phyloP scores from a whole-genome alignment of 768 basidiomycete species.

The Clitopilus passeckerianus region DNA sequence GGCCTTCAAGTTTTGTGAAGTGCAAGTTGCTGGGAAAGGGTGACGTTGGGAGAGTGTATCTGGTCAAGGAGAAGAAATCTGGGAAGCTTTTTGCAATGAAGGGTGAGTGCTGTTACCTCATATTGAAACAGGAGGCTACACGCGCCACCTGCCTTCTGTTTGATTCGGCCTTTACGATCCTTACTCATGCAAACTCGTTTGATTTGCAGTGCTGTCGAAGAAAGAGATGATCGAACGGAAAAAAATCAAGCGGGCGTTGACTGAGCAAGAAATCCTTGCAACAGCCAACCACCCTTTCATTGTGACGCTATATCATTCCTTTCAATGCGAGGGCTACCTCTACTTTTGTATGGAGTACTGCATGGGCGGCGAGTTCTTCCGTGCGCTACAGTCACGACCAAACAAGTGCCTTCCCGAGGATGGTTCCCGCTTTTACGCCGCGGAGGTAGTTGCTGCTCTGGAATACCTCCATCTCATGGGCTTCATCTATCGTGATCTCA shows the following conservation, averaged over 20 bases:
- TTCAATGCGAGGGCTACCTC: slow-evolving; percentile 96
- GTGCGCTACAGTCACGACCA: slow-evolving; percentile 91
- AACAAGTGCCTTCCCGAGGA: slow-evolving; percentile 97
- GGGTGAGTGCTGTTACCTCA: slow-evolving; percentile 51
- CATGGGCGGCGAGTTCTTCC: slow-evolving; percentile 99
- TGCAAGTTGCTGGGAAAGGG: slow-evolving; percentile 98
- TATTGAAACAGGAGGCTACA: not conserved
- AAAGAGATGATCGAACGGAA: slow-evolving; percentile 99
- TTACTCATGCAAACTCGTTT: slow-evolving; percentile 25
- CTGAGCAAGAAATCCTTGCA: slow-evolving; percentile 98
- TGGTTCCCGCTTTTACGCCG: slow-evolving; percentile 94
- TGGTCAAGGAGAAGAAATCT: slow-evolving; percentile 97
- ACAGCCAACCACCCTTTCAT: slow-evolving; percentile 99
- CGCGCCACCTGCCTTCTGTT: slow-evolving; percentile 12
- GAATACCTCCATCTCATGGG: slow-evolving; percentile 99
- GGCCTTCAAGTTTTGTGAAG: slow-evolving; percentile 92
- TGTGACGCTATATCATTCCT: slow-evolving; percentile 97
- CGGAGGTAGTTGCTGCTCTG: slow-evolving; percentile 95
- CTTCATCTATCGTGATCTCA: slow-evolving; percentile 98
- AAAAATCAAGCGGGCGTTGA: slow-evolving; percentile 98
- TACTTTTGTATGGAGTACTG: slow-evolving; percentile 99
- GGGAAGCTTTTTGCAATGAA: slow-evolving; percentile 98
- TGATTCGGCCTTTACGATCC: slow-evolving; percentile 5
- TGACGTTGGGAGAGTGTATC: slow-evolving; percentile 97
- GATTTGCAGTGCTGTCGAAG: slow-evolving; percentile 84